Percentiles rank a stretch among this genome's conserved stretches.
phyloP scores from a whole-genome alignment of 1,284 basidiomycete species.

The Laetiporus sulphureus region DNA sequence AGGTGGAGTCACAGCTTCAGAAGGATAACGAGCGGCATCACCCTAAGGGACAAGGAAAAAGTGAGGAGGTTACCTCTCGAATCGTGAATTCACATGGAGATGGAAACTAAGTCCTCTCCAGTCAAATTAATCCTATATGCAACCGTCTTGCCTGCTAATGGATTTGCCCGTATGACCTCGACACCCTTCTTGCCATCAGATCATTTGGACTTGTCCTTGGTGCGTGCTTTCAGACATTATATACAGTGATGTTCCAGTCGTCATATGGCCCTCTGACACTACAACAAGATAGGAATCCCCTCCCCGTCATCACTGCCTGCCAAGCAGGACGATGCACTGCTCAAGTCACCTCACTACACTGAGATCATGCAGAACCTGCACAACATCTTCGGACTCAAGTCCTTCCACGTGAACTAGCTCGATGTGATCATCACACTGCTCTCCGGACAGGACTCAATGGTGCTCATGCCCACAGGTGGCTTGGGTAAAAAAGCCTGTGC shows the following conservation, averaged over 20 bases:
- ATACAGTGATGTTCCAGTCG: too few relatives aligned
- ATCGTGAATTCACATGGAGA: not conserved
- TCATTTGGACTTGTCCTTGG: not conserved
- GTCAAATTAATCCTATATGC: too few relatives aligned
- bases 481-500: constrained; percentile 88
- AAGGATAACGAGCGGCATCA: constrained; percentile 25
- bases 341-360: constrained; percentile 34
- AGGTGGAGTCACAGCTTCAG: constrained; percentile 8
- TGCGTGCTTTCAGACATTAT: too few relatives aligned
- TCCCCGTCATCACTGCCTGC: not conserved
- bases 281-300: too few relatives aligned
- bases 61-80: constrained; percentile 7
- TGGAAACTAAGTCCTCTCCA: too few relatives aligned
- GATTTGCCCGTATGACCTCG: too few relatives aligned
- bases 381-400: constrained; percentile 58
- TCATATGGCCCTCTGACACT: too few relatives aligned
- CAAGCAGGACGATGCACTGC: constrained; percentile 5
- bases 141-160: too few relatives aligned
- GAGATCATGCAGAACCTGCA: constrained; percentile 64
- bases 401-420: constrained; percentile 82
- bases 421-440: constrained; percentile 83
- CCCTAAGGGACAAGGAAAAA: constrained; percentile 22
- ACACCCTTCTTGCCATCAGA: too few relatives aligned
- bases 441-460: constrained; percentile 82
- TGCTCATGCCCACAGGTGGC: constrained; percentile 96